phyloP scores from a whole-genome alignment of 371 early-diverging fungal species.

The Haplosporangium sp. region DNA sequence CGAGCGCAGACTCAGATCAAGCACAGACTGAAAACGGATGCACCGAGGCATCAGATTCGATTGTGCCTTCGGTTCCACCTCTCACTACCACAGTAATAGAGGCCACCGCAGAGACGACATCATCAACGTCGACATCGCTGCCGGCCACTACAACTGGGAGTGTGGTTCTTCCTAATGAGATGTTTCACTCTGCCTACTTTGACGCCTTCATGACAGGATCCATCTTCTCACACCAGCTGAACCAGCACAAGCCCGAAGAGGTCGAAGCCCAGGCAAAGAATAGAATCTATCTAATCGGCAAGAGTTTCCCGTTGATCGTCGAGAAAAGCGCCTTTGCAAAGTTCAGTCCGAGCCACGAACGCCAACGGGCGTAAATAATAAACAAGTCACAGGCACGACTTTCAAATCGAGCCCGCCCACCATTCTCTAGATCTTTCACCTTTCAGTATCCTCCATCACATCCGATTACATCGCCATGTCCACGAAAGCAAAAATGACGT shows the following conservation, averaged over 20 bases:
- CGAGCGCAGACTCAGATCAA: background rate
- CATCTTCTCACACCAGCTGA: conserved; percentile 73
- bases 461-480: conserved; percentile 30
- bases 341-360: conserved; percentile 41
- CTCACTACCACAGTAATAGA: too few relatives aligned
- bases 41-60: too few relatives aligned
- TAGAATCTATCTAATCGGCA: conserved; percentile 79
- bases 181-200: conserved; percentile 86
- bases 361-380: conserved; percentile 14
- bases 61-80: too few relatives aligned
- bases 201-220: conserved; percentile 97
- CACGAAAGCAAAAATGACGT: conserved; percentile 51
- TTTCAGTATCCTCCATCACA: background rate
- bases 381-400: conserved; percentile 18
- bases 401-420: too few relatives aligned
- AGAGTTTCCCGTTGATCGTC: conserved; percentile 69
- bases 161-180: conserved; percentile 26
- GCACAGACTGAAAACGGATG: background rate
- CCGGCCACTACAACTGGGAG: background rate
- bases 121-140: background rate
- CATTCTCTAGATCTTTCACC: background rate
- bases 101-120: background rate
- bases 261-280: conserved; percentile 58
- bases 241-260: conserved; percentile 28
- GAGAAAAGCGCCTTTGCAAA: conserved; percentile 66